A percentile compares a stretch with the other conserved stretches of the same genome.
Evolutionary conservation across 176 grass and related monocot genomes (phyloP).

Genomic region (Avena eriantha): DNA sequence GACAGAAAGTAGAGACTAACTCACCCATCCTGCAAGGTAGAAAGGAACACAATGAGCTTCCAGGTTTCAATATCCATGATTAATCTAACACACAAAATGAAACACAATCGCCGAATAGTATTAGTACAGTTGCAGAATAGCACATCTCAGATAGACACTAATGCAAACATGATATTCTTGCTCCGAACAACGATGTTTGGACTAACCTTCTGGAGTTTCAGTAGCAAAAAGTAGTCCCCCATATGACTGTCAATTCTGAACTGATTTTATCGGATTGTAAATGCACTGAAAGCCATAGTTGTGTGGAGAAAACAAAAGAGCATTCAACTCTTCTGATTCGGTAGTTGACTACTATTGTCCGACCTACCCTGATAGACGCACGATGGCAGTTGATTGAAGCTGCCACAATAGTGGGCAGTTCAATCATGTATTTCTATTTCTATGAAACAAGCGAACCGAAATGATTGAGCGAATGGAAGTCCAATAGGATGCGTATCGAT

Average conservation of each 20-base stretch:
- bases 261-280: neutral
- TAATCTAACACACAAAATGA: neutral
- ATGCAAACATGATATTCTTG: neutral
- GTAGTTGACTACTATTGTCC: too few species aligned
- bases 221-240: neutral
- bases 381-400: too few species aligned
- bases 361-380: too few species aligned
- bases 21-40: conserved; percentile 82
- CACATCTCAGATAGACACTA: neutral
- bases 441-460: neutral
- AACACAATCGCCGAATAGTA: neutral
- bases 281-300: neutral
- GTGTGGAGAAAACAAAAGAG: neutral
- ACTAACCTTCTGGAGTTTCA: neutral
- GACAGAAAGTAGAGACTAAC: conserved; percentile 26
- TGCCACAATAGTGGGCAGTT: too few species aligned
- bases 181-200: neutral
- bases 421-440: neutral
- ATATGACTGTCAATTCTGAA: neutral
- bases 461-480: neutral
- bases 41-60: neutral
- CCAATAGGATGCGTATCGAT: neutral
- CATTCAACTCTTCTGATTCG: too few species aligned
- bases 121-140: neutral
- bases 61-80: neutral